Evolutionary conservation across 2,329 filamentous ascomycete species (phyloP).

Genomic region (Sodiomyces alkalinus): DNA sequence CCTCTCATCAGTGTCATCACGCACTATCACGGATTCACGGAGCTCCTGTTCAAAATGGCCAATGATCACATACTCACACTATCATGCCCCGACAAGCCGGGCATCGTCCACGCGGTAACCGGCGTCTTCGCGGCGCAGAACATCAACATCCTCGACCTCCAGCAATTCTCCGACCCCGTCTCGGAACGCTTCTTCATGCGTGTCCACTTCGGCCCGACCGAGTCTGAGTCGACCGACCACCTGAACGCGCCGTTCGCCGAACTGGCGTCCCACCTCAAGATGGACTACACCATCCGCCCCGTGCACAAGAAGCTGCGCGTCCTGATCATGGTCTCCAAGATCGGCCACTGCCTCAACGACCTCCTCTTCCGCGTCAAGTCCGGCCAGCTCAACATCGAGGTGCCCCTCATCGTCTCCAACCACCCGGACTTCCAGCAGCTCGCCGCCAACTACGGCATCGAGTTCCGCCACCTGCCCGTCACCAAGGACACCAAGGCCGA

Average conservation of each 20-base stretch:
- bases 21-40: too few relatives aligned
- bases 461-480: constrained; percentile 69
- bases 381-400: constrained; percentile 58
- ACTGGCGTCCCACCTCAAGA: constrained; percentile 47
- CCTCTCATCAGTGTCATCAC: too few relatives aligned
- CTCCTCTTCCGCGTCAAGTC: constrained; percentile 66
- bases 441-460: constrained; percentile 58
- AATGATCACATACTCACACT: constrained; percentile 61
- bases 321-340: constrained; percentile 82
- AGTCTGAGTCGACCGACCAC: constrained; percentile 31
- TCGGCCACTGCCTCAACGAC: constrained; percentile 75
- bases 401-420: constrained; percentile 70
- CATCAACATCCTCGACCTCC: constrained; percentile 71
- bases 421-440: constrained; percentile 58
- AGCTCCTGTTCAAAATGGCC: constrained; percentile 22
- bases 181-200: constrained; percentile 77
- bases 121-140: constrained; percentile 57
- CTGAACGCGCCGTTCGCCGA: constrained; percentile 40
- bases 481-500: constrained; percentile 60
- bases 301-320: constrained; percentile 57
- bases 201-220: constrained; percentile 59
- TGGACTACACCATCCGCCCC: constrained; percentile 58
- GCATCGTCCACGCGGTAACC: constrained; percentile 75
- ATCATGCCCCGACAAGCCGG: constrained; percentile 70
- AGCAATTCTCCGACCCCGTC: constrained; percentile 66